Evolutionary conservation across 306 rosid genomes (phyloP).

Genomic region (Spatholobus suberectus): DNA sequence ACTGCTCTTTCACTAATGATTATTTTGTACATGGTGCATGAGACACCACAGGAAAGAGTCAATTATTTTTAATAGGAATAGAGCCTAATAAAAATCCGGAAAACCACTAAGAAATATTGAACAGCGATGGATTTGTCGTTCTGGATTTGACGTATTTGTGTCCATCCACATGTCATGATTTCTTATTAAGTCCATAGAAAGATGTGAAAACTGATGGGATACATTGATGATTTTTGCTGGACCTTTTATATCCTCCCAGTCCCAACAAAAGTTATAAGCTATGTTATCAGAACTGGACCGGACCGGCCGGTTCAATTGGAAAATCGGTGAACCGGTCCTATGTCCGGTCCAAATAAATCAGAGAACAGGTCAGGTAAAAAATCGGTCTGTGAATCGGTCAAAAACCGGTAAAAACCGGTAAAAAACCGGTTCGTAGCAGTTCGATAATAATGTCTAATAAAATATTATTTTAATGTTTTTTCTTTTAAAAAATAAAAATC

Average conservation of each 20-base stretch:
- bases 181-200: background rate
- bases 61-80: background rate
- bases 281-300: too few relatives aligned
- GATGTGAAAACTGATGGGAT: background rate
- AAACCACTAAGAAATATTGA: background rate
- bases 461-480: too few relatives aligned
- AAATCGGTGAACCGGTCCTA: too few relatives aligned
- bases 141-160: background rate
- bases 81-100: background rate
- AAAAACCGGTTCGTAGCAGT: too few relatives aligned
- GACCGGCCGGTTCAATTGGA: too few relatives aligned
- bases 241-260: too few relatives aligned
- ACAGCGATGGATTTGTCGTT: background rate
- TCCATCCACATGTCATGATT: background rate
- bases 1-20: background rate
- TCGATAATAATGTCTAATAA: too few relatives aligned
- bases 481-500: too few relatives aligned
- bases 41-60: background rate
- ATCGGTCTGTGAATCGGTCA: too few relatives aligned
- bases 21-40: background rate
- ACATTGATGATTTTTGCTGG: background rate
- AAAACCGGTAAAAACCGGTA: too few relatives aligned
- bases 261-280: background rate
- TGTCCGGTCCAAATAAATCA: too few relatives aligned
- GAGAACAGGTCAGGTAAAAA: too few relatives aligned